Conservation (phyloP, 2,329 filamentous ascomycete species). For the Orbilia ellipsospora region DNA sequence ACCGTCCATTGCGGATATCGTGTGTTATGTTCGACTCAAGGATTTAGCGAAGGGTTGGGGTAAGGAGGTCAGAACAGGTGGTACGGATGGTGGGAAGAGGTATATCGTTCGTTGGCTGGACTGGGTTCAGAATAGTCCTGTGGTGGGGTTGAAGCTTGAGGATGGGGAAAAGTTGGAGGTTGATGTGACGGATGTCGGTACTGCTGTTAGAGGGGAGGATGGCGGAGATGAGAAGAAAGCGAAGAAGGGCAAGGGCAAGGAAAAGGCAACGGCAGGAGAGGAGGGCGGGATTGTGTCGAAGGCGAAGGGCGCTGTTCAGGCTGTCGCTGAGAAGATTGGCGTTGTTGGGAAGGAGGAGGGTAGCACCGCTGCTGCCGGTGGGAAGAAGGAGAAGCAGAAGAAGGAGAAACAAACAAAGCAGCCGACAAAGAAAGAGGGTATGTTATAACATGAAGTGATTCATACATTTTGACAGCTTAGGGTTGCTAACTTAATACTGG, state of each 20-base stretch:
- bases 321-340: slow-evolving; percentile 64
- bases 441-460: neutral
- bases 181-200: slow-evolving; percentile 79
- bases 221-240: slow-evolving; percentile 79
- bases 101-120: slow-evolving; percentile 92
- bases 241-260: slow-evolving; percentile 94
- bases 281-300: slow-evolving; percentile 64
- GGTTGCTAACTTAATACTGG: neutral
- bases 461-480: neutral
- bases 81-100: slow-evolving; percentile 79
- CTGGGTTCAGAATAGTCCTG: slow-evolving; percentile 88
- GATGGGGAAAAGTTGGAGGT: slow-evolving; percentile 80
- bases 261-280: slow-evolving; percentile 86
- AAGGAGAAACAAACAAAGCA: slow-evolving; percentile 81
- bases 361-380: slow-evolving; percentile 60
- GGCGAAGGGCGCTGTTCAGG: slow-evolving; percentile 68
- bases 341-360: slow-evolving; percentile 51
- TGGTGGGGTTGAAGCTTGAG: slow-evolving; percentile 75
- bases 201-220: slow-evolving; percentile 86
- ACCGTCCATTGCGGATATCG: slow-evolving; percentile 70
- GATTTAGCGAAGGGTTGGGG: slow-evolving; percentile 77
- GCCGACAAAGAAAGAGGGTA: slow-evolving; percentile 62
- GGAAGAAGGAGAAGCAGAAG: slow-evolving; percentile 81
- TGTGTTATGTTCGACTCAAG: slow-evolving; percentile 60
- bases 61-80: slow-evolving; percentile 84